Evolutionary conservation across 129 eudicot genomes (phyloP).

Genomic region (Flaveria brownii): DNA sequence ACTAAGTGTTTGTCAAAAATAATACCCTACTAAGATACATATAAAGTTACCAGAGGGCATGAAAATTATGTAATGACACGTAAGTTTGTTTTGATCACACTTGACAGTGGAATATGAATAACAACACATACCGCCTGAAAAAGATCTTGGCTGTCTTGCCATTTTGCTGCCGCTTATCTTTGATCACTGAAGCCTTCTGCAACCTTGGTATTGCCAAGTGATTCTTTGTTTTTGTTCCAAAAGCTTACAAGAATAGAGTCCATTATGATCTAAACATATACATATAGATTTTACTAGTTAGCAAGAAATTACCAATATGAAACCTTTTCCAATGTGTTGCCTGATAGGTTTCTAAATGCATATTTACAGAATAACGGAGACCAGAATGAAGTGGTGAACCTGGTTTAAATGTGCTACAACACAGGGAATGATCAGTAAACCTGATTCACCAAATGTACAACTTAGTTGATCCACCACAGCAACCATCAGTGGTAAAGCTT

Average conservation of each 20-base stretch:
- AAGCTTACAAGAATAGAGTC: slow-evolving; percentile 74
- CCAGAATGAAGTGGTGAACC: slow-evolving; percentile 38
- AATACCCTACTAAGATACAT: background rate
- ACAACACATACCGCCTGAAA: slow-evolving; percentile 2
- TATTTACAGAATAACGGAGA: background rate
- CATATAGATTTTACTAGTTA: background rate
- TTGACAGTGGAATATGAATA: slow-evolving; percentile 1
- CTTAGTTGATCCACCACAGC: slow-evolving; percentile 92
- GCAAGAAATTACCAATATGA: background rate
- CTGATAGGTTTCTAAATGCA: background rate
- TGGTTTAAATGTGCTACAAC: slow-evolving; percentile 93
- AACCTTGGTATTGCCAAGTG: slow-evolving; percentile 36
- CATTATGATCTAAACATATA: slow-evolving; percentile 62
- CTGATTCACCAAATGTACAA: slow-evolving; percentile 76
- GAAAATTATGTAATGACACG: slow-evolving; percentile 16
- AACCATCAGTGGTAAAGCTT: slow-evolving; percentile 87
- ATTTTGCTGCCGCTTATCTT: background rate
- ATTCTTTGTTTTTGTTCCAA: slow-evolving; percentile 50
- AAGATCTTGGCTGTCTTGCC: background rate
- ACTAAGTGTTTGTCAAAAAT: background rate
- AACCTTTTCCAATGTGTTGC: background rate
- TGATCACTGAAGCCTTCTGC: slow-evolving; percentile 27
- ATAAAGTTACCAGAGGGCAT: background rate
- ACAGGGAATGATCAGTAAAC: slow-evolving; percentile 80
- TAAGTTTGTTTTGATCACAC: slow-evolving; percentile 31